Base-by-base conservation (phyloP, 2,329 filamentous ascomycete genomes). In the Diaporthe longicolla region DNA sequence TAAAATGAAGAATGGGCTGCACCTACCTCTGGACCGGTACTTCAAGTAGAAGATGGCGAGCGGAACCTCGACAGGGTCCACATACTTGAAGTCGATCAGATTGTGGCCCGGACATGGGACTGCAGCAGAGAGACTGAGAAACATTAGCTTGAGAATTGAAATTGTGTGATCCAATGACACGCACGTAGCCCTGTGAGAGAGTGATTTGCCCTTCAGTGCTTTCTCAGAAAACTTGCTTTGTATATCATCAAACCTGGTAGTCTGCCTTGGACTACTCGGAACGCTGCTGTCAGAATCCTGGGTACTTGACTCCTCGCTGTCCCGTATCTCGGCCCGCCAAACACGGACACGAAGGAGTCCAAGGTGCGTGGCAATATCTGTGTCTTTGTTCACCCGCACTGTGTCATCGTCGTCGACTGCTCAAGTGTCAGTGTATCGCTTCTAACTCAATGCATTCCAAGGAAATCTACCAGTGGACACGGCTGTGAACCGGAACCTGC, bases 101-200 rank as follows among this genome's bases (percentile, higher is more conserved):
- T 8, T 15, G 3, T 2, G 17, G 15, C 5, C 24, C 11, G 5
- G 7, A 17, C 21, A 6, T 15, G 35, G 5, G 19, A 58, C 40
- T 1, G 66, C 19, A 32, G 24, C 52, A 43, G 66, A 48, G 26
- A 70, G 26, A 37, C n/a, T 70, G 13, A 11, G 19, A 45, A 19
- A 48, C 1, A 6, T 70, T 2, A 58, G 26, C 10, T 29, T 8
- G 8, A 11, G 1, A 8, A 19, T 6, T 37, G 4, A 9, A 43
- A 13, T 26, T 29, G 10, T 0, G 10, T 45, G 0, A 11, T 11
- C 7, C n/a, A 26, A 45, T 4, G 9, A 9, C 9, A 65, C 77
- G 72, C 72, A 83, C 82, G 65, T 78, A 11, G 80, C 81, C 5
- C 80, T 80, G 37, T 83, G 82, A 1, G 81, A 82, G 13, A 83